Evolutionary conservation across 371 early-diverging fungal genomes (phyloP).

Genomic region (Mortierella sp.): DNA sequence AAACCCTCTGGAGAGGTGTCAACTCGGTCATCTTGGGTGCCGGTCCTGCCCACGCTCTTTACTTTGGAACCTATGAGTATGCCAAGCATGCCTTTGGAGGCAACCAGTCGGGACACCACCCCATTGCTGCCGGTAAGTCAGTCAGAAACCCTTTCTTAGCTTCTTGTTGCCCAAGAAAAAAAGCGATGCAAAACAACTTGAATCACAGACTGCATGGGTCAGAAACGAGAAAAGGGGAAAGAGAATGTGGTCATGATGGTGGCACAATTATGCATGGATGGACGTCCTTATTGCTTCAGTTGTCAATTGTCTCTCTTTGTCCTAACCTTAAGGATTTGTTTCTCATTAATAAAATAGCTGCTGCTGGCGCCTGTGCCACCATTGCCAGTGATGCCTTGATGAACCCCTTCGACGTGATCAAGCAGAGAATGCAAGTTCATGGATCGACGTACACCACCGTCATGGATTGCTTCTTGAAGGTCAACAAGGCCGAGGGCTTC

Average conservation of each 20-base stretch:
- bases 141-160: not conserved
- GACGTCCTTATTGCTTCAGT: not conserved
- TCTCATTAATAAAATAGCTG: constrained; percentile 57
- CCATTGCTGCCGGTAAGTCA: constrained; percentile 73
- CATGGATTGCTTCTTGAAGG: constrained; percentile 72
- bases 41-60: constrained; percentile 96
- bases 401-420: constrained; percentile 97
- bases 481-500: constrained; percentile 82
- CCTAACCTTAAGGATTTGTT: not conserved
- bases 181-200: not conserved
- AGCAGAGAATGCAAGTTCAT: constrained; percentile 94
- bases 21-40: constrained; percentile 93
- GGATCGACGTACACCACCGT: constrained; percentile 73
- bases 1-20: constrained; percentile 93
- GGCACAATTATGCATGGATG: constrained; percentile 11
- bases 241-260: not conserved
- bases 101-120: constrained; percentile 68
- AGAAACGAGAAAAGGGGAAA: not conserved
- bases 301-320: not conserved
- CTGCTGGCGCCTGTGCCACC: constrained; percentile 94
- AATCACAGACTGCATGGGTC: not conserved
- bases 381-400: constrained; percentile 90
- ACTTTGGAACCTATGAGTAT: constrained; percentile 95
- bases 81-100: constrained; percentile 83
- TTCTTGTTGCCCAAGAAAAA: not conserved